Base-by-base conservation (phyloP, 1,139 yeast species). In the Sugiyamaella sp. region DNA sequence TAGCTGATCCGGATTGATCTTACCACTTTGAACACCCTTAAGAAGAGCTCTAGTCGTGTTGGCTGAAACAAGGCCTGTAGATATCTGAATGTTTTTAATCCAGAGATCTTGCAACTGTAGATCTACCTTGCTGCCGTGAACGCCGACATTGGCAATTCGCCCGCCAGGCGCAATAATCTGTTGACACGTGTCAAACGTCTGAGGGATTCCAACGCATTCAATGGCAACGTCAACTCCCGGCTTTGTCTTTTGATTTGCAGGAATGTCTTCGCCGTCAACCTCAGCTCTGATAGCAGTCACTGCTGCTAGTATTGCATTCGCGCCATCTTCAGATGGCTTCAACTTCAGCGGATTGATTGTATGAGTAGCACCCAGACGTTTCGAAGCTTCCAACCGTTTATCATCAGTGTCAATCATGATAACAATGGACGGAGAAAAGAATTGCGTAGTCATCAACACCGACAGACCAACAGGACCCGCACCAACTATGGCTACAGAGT, bases 201-300 rank as follows among this genome's bases (percentile, higher is more conserved):
- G 63, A n/a, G 80, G 77, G 32, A 76, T 63, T 56, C 80, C 80
- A 33, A 76, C 80, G 60, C 78, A 74, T 61, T 77, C 80, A 57
- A 76, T 75, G 17, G 80, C 80, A 47, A 74, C 80, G 60, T 76
- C 79, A n/a, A 75, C 79, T 60, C 80, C 80, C 0, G 72, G 64
- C 46, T 68, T 60, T 19, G 66, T 61, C 2, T 61, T 57, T 39
- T 62, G 63, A 24, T 52, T 54, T 16, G 25, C 47, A 1, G 62
- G 59, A 5, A 50, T 47, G 22, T 53, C 53, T 14, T 42, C 45
- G 4, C 60, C 59, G 12, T 52, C 59, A n/a, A 46, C 32, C 5
- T 57, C 57, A 5, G 49, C 52, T 0, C 75, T 65, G 5, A 71
- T 48, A 16, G 60, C 63, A 17, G 57, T 54, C 22, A 75, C 66